phyloP scores from a whole-genome alignment of 2,329 filamentous ascomycete genomes.

The Pestalotiopsis sp. region DNA sequence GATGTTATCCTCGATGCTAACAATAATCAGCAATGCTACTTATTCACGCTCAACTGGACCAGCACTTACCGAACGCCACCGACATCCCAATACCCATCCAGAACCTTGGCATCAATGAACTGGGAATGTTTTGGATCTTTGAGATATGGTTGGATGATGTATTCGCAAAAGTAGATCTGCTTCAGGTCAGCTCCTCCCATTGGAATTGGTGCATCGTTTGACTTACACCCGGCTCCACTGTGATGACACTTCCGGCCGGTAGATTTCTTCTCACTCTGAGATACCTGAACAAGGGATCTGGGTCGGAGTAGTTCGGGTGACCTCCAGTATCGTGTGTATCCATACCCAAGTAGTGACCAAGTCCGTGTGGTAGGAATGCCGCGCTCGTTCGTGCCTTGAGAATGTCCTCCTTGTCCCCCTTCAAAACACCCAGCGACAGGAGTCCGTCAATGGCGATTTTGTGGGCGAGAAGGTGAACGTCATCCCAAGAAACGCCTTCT shows the following conservation, averaged over 20 bases:
- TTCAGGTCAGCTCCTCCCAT: slow-evolving; percentile 9
- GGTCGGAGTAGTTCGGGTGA: slow-evolving; percentile 76
- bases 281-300: slow-evolving; percentile 85
- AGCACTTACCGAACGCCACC: slow-evolving; percentile 67
- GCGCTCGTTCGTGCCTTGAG: slow-evolving; percentile 78
- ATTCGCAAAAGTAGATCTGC: slow-evolving; percentile 86
- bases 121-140: slow-evolving; percentile 71
- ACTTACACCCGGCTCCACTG: slow-evolving; percentile 87
- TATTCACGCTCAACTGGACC: not conserved
- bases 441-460: slow-evolving; percentile 81
- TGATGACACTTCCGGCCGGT: slow-evolving; percentile 82
- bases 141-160: slow-evolving; percentile 82
- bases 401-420: slow-evolving; percentile 70
- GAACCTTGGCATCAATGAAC: slow-evolving; percentile 74
- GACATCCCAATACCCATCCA: slow-evolving; percentile 82
- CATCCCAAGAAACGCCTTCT: slow-evolving; percentile 77
- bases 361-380: slow-evolving; percentile 89
- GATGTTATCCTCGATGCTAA: slow-evolving; percentile 69
- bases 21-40: not conserved
- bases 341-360: slow-evolving; percentile 90
- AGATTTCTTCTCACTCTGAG: slow-evolving; percentile 76
- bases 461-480: slow-evolving; percentile 80
- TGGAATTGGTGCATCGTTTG: not conserved
- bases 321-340: slow-evolving; percentile 89
- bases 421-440: slow-evolving; percentile 73